Conservation (phyloP, 2,329 filamentous ascomycete species). For the Setomelanomma holmii region DNA sequence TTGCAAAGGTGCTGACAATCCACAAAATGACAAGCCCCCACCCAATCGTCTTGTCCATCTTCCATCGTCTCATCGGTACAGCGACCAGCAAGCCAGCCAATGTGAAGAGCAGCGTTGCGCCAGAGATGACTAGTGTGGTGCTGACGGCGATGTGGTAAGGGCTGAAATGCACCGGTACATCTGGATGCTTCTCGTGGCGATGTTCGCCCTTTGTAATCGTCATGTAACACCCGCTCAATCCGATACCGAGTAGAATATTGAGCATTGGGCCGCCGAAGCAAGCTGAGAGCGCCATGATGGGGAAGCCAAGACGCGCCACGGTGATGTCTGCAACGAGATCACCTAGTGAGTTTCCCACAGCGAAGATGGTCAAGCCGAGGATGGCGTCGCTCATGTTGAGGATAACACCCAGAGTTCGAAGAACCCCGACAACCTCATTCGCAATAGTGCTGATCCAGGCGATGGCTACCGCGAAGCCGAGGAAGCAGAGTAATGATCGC, state of each 20-base stretch:
- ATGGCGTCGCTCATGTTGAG: constrained; percentile 94
- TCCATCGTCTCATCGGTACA: constrained; percentile 65
- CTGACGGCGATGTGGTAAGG: constrained; percentile 85
- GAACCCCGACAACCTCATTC: constrained; percentile 90
- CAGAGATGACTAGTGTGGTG: constrained; percentile 83
- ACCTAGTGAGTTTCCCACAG: constrained; percentile 92
- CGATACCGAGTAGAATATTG: constrained; percentile 93
- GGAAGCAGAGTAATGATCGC: constrained; percentile 80
- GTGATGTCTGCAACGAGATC: constrained; percentile 96
- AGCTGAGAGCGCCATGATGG: constrained; percentile 92
- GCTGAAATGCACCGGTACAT: constrained; percentile 69
- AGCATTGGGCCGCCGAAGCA: constrained; percentile 99
- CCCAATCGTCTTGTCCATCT: constrained; percentile 64
- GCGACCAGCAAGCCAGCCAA: constrained; percentile 78
- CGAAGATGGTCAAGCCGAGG: constrained; percentile 92
- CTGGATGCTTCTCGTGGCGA: constrained; percentile 71
- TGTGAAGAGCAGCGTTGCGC: constrained; percentile 81
- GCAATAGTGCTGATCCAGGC: constrained; percentile 97
- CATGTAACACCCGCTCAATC: constrained; percentile 89
- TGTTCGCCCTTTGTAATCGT: constrained; percentile 74
- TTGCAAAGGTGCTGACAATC: constrained; percentile 78
- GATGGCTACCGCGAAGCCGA: constrained; percentile 90
- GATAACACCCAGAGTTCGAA: constrained; percentile 92
- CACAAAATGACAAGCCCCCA: constrained; percentile 81
- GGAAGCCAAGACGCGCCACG: constrained; percentile 89